These are phyloP conservation scores for Dentipellis sp. DNA, from an alignment of 768 basidiomycete species.

Conservation along the genomic window DNA sequence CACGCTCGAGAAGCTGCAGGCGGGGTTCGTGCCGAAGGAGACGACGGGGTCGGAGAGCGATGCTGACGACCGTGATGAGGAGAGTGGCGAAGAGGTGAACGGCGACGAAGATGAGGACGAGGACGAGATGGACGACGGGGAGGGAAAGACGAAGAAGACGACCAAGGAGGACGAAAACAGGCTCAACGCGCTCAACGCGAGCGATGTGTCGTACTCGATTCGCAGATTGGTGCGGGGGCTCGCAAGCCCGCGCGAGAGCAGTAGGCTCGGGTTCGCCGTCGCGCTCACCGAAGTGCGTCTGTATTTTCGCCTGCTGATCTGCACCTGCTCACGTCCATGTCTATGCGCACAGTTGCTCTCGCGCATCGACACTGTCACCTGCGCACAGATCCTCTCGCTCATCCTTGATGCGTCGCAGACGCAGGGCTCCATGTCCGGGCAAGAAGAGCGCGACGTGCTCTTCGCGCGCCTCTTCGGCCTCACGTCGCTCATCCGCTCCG, in stretches of 20 bases:
- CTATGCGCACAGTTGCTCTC: conserved; percentile 56
- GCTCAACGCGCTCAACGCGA: conserved; percentile 66
- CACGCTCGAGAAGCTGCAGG: conserved; percentile 81
- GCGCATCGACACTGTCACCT: conserved; percentile 67
- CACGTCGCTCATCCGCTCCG: conserved; percentile 77
- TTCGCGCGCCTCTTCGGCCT: conserved; percentile 93
- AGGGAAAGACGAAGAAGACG: conserved; percentile 30
- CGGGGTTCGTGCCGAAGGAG: conserved; percentile 43
- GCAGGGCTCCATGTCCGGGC: conserved; percentile 72
- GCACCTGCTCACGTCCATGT: conserved; percentile 1
- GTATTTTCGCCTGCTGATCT: neutral
- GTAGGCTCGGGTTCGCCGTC: conserved; percentile 90
- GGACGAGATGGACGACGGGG: conserved; percentile 19
- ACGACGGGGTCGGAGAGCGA: conserved; percentile 24
- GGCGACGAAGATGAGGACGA: conserved; percentile 38
- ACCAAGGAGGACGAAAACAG: conserved; percentile 28
- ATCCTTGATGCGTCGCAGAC: conserved; percentile 63
- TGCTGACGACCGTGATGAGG: conserved; percentile 27
- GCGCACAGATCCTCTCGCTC: conserved; percentile 67
- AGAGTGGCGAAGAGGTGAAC: conserved; percentile 36
- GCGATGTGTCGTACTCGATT: conserved; percentile 90
- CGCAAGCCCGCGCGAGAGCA: conserved; percentile 88
- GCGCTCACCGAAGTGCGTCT: conserved; percentile 82
- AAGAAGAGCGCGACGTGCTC: conserved; percentile 87
- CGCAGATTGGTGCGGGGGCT: conserved; percentile 80